Percentiles rank a stretch among this genome's conserved stretches.
These are phyloP conservation scores for Beta vulgaris DNA, from an alignment of 148 eudicot species.

Conservation along the genomic window DNA sequence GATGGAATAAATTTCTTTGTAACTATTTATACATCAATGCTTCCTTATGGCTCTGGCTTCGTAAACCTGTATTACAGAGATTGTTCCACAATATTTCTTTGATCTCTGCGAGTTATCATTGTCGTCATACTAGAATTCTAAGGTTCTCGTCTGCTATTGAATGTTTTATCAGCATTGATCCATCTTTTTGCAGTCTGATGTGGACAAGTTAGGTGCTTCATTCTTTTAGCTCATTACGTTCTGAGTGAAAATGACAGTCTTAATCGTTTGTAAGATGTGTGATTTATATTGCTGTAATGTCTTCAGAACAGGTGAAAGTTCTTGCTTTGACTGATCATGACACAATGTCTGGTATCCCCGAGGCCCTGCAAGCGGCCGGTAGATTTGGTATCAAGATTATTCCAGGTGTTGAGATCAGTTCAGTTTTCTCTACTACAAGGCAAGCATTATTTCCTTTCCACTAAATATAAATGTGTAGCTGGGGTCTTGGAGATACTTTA, in stretches of 20 bases:
- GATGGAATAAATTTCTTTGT: neutral
- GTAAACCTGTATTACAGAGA: neutral
- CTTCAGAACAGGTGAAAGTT: constrained; percentile 93
- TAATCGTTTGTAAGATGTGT: constrained; percentile 25
- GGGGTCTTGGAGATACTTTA: neutral
- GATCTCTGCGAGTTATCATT: neutral
- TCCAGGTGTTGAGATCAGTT: constrained; percentile 95
- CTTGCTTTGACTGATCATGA: constrained; percentile 96
- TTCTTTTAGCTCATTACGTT: neutral
- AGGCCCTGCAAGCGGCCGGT: constrained; percentile 77
- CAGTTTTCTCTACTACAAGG: constrained; percentile 68
- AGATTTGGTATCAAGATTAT: constrained; percentile 85
- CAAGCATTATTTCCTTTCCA: constrained; percentile 17
- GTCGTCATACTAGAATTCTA: neutral
- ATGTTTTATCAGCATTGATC: neutral
- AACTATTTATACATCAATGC: neutral
- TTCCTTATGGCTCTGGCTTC: neutral
- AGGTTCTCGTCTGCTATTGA: neutral
- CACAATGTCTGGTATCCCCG: constrained; percentile 91
- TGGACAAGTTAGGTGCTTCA: neutral
- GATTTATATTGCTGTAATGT: constrained; percentile 33
- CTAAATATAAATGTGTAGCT: neutral
- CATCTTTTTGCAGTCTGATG: neutral
- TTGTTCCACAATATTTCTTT: neutral
- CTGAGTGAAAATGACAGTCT: neutral